Evolutionary conservation across 1,139 yeast species (phyloP).

Genomic region (Debaryomyces coudertii): DNA sequence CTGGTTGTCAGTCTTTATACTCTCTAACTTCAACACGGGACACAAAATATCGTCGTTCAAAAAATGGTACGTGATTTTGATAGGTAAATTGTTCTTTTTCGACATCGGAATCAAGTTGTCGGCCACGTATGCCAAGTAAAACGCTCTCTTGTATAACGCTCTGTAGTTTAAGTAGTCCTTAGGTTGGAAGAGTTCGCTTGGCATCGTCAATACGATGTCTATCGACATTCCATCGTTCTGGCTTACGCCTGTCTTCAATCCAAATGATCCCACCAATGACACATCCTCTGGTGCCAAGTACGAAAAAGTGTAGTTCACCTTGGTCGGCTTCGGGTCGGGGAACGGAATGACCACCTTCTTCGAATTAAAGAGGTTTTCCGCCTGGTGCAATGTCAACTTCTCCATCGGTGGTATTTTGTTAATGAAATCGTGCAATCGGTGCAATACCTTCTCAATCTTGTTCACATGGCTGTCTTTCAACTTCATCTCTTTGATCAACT

Average conservation of each 20-base stretch:
- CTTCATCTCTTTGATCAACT: constrained; percentile 75
- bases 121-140: constrained; percentile 78
- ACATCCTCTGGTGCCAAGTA: constrained; percentile 75
- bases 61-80: constrained; percentile 59
- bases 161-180: constrained; percentile 91
- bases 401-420: constrained; percentile 61
- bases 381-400: constrained; percentile 55
- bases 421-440: constrained; percentile 71
- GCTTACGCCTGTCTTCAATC: constrained; percentile 74
- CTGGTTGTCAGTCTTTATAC: constrained; percentile 50
- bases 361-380: constrained; percentile 49
- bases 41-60: constrained; percentile 67
- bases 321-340: constrained; percentile 83
- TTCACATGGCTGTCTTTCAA: constrained; percentile 69
- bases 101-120: constrained; percentile 60
- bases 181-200: constrained; percentile 68
- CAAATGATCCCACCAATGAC: constrained; percentile 86
- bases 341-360: constrained; percentile 71
- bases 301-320: constrained; percentile 69
- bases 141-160: constrained; percentile 86
- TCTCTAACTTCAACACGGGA: constrained; percentile 62
- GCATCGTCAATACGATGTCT: constrained; percentile 85
- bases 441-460: constrained; percentile 75
- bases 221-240: constrained; percentile 57
- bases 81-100: constrained; percentile 55